Conservation (phyloP, 495 filamentous ascomycete species). For the Mytilinidion resinicola region DNA sequence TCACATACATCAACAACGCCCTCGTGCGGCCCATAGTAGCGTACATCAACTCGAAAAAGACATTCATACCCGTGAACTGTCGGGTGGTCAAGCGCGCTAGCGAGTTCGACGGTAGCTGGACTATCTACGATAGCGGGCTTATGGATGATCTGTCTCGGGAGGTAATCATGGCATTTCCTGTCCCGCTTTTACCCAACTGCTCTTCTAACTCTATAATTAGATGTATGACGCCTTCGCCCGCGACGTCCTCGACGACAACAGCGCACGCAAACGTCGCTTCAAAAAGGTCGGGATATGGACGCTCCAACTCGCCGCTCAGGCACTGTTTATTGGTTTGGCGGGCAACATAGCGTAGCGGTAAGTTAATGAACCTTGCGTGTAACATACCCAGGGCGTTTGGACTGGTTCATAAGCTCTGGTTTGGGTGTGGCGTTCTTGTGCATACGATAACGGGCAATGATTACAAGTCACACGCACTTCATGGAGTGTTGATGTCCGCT, state of each 20-base stretch:
- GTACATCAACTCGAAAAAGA: conserved; percentile 89
- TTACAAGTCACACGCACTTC: no score
- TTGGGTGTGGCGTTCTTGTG: no score
- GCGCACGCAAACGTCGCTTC: conserved; percentile 75
- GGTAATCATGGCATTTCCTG: conserved; percentile 35
- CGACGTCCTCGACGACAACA: conserved; percentile 71
- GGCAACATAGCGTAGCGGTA: conserved; percentile 41
- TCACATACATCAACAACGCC: conserved; percentile 94
- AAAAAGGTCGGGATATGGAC: conserved; percentile 98
- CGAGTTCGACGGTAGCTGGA: conserved; percentile 97
- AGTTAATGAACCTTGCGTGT: no score
- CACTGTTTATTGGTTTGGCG: conserved; percentile 91
- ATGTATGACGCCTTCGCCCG: conserved; percentile 87
- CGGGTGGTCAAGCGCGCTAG: conserved; percentile 78
- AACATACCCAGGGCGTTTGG: no score
- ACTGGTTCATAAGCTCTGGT: no score
- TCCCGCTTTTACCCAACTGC: neutral
- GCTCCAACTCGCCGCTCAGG: conserved; percentile 81
- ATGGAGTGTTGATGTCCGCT: no score
- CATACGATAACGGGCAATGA: no score
- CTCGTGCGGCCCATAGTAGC: conserved; percentile 96
- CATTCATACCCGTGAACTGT: conserved; percentile 92
- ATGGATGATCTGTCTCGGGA: conserved; percentile 95
- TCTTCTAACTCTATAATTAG: conserved; percentile 31
- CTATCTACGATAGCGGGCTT: conserved; percentile 83